phyloP scores from a whole-genome alignment of 2,329 filamentous ascomycete species.

The Diaporthe humulicola region DNA sequence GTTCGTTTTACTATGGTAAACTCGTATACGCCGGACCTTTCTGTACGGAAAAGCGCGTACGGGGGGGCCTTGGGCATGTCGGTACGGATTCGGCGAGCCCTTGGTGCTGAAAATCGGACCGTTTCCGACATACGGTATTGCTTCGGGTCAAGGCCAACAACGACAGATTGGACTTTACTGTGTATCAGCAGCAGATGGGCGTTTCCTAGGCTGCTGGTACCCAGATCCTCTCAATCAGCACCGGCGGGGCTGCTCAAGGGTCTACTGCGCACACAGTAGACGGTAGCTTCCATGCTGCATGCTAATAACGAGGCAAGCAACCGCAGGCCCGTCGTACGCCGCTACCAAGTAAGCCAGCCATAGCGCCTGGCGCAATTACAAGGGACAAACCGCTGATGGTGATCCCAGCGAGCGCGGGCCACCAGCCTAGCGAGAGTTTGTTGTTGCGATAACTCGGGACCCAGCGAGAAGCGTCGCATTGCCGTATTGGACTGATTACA shows the following conservation, averaged over 20 bases:
- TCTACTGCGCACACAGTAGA: not conserved
- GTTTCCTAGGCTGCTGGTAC: not conserved
- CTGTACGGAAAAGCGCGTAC: not conserved
- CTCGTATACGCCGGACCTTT: not conserved
- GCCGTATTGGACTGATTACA: not conserved
- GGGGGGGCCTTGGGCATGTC: not conserved
- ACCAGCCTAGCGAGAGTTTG: not conserved
- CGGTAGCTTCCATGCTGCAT: not conserved
- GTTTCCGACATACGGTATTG: slow-evolving; percentile 6
- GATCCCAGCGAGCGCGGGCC: not conserved
- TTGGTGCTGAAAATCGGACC: slow-evolving; percentile 4
- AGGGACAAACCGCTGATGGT: not conserved
- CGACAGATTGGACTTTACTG: slow-evolving; percentile 1
- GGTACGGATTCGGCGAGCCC: slow-evolving; percentile 13
- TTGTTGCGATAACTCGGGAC: not conserved
- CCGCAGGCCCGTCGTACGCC: not conserved
- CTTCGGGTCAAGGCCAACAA: slow-evolving; percentile 3
- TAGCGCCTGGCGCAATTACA: slow-evolving; percentile 5
- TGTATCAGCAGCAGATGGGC: not conserved
- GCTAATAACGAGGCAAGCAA: slow-evolving; percentile 1
- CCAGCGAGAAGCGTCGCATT: not conserved
- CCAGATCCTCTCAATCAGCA: not conserved
- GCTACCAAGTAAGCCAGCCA: not conserved
- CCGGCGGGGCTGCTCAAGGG: not conserved
- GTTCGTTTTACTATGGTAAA: not conserved